Evolutionary conservation across 345 rosid species (phyloP), one percentile per base, ranked within the genome.

Genomic region (Heritiera littoralis): DNA sequence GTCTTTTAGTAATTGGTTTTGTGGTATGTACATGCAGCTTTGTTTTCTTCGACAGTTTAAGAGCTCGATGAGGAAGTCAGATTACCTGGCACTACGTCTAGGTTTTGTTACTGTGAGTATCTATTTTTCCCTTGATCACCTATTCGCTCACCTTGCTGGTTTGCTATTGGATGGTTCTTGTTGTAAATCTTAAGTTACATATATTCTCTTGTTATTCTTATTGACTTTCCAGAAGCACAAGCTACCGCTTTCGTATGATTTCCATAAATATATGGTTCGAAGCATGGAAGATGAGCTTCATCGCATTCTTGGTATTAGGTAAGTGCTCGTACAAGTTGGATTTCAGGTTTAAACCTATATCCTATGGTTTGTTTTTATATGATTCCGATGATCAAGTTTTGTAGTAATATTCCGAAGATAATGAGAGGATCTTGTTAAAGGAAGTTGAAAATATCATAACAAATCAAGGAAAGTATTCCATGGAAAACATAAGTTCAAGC

Each of bases 241-340:
- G 64, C 87, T 95, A 80, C 97, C 97, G 63, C 89, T 80, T 77
- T 92, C 97, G 58, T 92, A 95, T 85, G 83, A 92, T 86, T 95
- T 95, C 85, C 98, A 92, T 75, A 88, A 83, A 78, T 95, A 95
- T 72, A 95, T 93, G 97, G 98, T 93, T 18, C 90, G 98, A 49
- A 93, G 97, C 83, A 95, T 95, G 98, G 98, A 95, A 86, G 97
- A 95, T n/a, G 98, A 95, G 78, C 90, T 93, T 79, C 98, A 93
- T n/a, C 98, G 98, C 77, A 92, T 95, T 66, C 89, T 95, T 77
- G 98, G 98, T 49, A 93, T 93, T 59, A 92, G 98, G 98, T 93
- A 84, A 69, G 80, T 74, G 20, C 68, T 80, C 66, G 14, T 68
- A 52, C n/a, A 70, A n/a, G 20, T 40, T 20, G 20, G 15, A 60